Base-by-base conservation (phyloP, 2,329 filamentous ascomycete genomes). In the Talaromyces sp. region DNA sequence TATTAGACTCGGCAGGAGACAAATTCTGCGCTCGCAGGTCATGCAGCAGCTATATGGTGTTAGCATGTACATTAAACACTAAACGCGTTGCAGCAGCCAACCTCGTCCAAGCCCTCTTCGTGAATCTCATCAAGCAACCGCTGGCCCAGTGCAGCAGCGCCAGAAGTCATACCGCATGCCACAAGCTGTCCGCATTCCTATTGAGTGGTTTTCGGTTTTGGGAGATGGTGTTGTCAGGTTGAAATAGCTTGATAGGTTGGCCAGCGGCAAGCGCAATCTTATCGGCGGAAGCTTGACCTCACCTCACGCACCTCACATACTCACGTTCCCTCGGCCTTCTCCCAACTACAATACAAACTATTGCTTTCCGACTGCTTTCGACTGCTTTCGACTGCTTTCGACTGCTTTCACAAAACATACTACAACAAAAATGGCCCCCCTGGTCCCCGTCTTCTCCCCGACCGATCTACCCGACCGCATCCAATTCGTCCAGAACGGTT, bases 401-500 rank as follows among this genome's bases (percentile, higher is more conserved):
- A 23, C 23, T 23, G 23, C 23, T 23, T 18, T 51, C 9, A 9
- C 18, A 51, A 51, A 50, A 51, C 7, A 51, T 2, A 27, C 9
- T 10, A 44, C 5, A 27, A 70, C 27, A 52, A 63, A 40, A 64
- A 87, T 88, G 85, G 78, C 85, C 9, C 85, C 85, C 34, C 79
- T 82, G 33, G 74, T 83, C 59, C 79, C 82, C 64, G 69, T 80
- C 47, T 85, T 87, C 74, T 77, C 80, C 63, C 75, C 83, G 55
- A 78, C 78, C 58, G 72, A 79, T 18, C 82, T 89, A 58, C 74
- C 79, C 34, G 67, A 78, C 16, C 78, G 79, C 65, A 73, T 87
- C 66, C 82, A 86, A 66, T 77, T 75, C 53, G 65, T 74, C 51
- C 69, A 68, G 12, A 72, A 70, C 65, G 75, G 79, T 78, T 71